These are phyloP conservation scores for Phaeosphaeria sp. DNA, from an alignment of 2,329 filamentous ascomycete genomes.

Conservation along the genomic window DNA sequence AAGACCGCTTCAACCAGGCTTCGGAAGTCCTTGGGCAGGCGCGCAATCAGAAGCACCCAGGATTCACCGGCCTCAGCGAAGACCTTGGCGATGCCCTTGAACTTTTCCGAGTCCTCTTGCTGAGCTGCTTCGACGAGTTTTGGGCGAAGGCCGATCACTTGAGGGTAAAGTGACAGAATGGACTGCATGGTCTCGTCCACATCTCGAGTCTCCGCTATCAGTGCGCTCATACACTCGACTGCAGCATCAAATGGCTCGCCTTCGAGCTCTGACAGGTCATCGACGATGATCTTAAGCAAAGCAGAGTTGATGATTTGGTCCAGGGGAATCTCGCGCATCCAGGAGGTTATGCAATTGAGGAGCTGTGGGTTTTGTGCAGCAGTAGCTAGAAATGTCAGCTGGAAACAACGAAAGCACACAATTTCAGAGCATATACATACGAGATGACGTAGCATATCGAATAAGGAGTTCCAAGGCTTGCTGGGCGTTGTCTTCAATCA, in stretches of 20 bases:
- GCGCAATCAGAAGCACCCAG: conserved; percentile 91
- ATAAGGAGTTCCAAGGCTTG: conserved; percentile 87
- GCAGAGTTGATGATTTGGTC: conserved; percentile 84
- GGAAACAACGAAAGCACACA: not conserved
- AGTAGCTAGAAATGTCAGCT: conserved; percentile 54
- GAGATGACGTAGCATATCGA: conserved; percentile 89
- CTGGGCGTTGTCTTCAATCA: conserved; percentile 87
- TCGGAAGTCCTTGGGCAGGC: conserved; percentile 81
- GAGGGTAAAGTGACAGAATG: conserved; percentile 83
- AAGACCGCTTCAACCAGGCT: conserved; percentile 86
- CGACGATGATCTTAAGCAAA: conserved; percentile 80
- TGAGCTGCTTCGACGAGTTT: conserved; percentile 78
- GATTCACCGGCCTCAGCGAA: conserved; percentile 93
- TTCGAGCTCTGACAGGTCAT: conserved; percentile 73
- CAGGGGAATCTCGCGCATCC: conserved; percentile 91
- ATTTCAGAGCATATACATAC: conserved; percentile 60
- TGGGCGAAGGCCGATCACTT: conserved; percentile 76
- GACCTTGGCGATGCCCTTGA: conserved; percentile 87
- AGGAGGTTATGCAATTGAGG: conserved; percentile 94
- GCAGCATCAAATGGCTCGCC: conserved; percentile 79
- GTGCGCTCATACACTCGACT: conserved; percentile 89
- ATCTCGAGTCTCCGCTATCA: conserved; percentile 90
- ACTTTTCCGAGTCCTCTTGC: conserved; percentile 82
- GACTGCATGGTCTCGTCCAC: conserved; percentile 87
- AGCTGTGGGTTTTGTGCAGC: conserved; percentile 88